phyloP scores from a whole-genome alignment of 257 asterid species.

The Datura wrightii region DNA sequence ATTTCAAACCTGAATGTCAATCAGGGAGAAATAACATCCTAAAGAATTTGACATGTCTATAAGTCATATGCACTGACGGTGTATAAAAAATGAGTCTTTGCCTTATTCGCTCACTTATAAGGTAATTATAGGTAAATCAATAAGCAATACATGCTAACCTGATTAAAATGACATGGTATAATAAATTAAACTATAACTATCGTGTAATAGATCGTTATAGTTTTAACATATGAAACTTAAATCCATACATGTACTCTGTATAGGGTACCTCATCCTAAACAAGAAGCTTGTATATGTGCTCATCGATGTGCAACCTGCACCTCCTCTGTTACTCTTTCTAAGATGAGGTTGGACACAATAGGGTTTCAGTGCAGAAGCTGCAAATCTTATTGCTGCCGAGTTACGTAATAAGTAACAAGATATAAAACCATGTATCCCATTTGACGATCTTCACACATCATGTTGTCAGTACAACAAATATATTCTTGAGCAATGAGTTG shows the following conservation, averaged over 20 bases:
- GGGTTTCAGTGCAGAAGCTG: neutral
- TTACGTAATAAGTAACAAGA: neutral
- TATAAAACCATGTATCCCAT: neutral
- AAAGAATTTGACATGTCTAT: neutral
- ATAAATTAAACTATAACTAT: too few species aligned
- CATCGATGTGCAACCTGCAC: slow-evolving; percentile 1
- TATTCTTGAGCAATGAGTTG: neutral
- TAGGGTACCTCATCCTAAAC: neutral
- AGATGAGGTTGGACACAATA: neutral
- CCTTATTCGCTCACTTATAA: too few species aligned
- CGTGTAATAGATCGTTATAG: too few species aligned
- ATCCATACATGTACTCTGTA: neutral
- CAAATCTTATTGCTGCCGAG: too few species aligned
- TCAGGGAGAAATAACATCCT: neutral
- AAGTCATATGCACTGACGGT: neutral
- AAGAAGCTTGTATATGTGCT: neutral
- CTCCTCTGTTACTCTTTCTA: neutral
- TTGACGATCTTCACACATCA: neutral
- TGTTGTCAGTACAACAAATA: neutral
- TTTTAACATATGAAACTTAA: neutral
- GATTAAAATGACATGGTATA: too few species aligned
- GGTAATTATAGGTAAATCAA: too few species aligned
- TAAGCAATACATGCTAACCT: too few species aligned
- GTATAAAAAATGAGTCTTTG: neutral
- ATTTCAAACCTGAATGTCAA: neutral